Conservation (phyloP, 805 yeast genomes). For the Ogataea zsoltii region DNA sequence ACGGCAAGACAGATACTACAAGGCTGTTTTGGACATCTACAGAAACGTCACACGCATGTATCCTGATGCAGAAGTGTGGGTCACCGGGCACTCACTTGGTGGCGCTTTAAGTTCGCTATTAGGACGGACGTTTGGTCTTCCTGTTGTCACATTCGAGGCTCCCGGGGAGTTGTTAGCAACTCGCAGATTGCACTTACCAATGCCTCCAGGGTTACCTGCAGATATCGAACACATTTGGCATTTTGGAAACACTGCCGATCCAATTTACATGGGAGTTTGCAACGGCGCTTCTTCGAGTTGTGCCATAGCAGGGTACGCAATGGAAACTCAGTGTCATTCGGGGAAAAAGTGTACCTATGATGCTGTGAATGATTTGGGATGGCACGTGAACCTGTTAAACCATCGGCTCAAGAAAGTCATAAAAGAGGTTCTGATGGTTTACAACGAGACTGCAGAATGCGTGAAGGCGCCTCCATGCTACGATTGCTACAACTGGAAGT, state of each 20-base stretch:
- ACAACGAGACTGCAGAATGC: conserved; percentile 79
- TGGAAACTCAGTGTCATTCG: conserved; percentile 95
- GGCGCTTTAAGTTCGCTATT: conserved; percentile 80
- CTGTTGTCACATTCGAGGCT: conserved; percentile 88
- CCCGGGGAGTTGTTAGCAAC: conserved; percentile 91
- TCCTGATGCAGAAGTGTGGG: conserved; percentile 78
- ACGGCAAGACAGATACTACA: conserved; percentile 78
- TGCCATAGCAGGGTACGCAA: conserved; percentile 90
- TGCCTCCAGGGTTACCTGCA: conserved; percentile 85
- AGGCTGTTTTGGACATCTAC: conserved; percentile 75
- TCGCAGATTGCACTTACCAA: conserved; percentile 81
- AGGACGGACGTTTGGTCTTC: conserved; percentile 88
- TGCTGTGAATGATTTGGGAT: conserved; percentile 83
- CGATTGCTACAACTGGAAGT: conserved; percentile 90
- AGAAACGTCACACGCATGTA: conserved; percentile 66
- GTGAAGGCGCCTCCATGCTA: conserved; percentile 76
- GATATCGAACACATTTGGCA: conserved; percentile 89
- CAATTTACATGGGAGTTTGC: conserved; percentile 94
- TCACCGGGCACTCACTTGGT: conserved; percentile 94
- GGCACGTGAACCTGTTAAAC: conserved; percentile 85
- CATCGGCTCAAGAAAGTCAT: conserved; percentile 91
- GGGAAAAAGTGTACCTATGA: conserved; percentile 89
- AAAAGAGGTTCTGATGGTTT: conserved; percentile 69
- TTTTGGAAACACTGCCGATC: conserved; percentile 96
- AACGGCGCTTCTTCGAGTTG: conserved; percentile 91